Evolutionary conservation across 805 yeast genomes (phyloP).

Genomic region (Ogataea thermomethanolica): DNA sequence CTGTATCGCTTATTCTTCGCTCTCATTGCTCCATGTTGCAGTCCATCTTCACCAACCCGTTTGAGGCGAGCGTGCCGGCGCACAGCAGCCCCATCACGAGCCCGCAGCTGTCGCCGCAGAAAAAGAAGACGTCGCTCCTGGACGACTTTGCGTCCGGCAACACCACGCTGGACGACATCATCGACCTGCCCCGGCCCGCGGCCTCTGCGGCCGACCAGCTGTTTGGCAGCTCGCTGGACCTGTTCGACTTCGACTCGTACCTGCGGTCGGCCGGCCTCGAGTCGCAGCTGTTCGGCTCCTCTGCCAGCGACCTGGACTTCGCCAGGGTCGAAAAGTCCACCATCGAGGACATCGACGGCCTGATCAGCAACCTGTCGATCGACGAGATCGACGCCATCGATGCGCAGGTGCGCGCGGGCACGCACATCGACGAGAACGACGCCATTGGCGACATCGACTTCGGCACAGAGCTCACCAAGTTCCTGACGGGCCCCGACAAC

Average conservation of each 20-base stretch:
- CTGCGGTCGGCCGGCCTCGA: slow-evolving; percentile 19
- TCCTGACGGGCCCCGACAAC: slow-evolving; percentile 17
- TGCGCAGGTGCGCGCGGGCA: slow-evolving; percentile 31
- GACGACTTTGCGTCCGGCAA: slow-evolving; percentile 31
- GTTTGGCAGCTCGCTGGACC: slow-evolving; percentile 6
- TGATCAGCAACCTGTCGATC: slow-evolving; percentile 32
- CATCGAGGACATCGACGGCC: slow-evolving; percentile 16
- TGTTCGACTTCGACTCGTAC: slow-evolving; percentile 30
- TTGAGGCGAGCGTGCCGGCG: slow-evolving; percentile 11
- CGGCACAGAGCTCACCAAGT: slow-evolving; percentile 20
- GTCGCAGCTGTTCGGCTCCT: slow-evolving; percentile 8
- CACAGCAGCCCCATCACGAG: slow-evolving; percentile 9
- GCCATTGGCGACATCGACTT: slow-evolving; percentile 20
- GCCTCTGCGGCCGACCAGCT: slow-evolving; percentile 4
- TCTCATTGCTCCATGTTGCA: slow-evolving; percentile 12
- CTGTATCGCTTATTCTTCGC: slow-evolving; percentile 16
- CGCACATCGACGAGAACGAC: slow-evolving; percentile 15
- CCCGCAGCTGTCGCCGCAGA: slow-evolving; percentile 5
- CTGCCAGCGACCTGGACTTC: slow-evolving; percentile 23
- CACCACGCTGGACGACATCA: slow-evolving; percentile 24
- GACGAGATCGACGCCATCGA: slow-evolving; percentile 39
- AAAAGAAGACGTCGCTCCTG: slow-evolving; percentile 14
- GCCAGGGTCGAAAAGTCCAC: slow-evolving; percentile 19
- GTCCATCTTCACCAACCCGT: slow-evolving; percentile 23
- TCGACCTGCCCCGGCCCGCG: slow-evolving; percentile 11